These are phyloP conservation scores for Clavispora carvajalis DNA, from an alignment of 805 yeast genomes.

Conservation along the genomic window DNA sequence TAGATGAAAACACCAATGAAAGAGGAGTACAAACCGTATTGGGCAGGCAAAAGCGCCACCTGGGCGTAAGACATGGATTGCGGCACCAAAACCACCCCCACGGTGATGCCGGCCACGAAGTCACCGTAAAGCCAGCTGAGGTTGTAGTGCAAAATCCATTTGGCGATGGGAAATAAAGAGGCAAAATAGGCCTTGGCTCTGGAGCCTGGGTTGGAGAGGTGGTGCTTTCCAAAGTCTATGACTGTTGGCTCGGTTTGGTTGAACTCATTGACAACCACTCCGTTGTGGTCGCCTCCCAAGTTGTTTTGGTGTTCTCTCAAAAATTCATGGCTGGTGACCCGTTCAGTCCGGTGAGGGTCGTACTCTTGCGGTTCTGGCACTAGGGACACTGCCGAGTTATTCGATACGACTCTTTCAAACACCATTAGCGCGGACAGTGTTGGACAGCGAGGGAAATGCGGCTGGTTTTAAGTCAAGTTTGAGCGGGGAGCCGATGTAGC, in stretches of 20 bases:
- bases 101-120: conserved; percentile 87
- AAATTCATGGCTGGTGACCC: conserved; percentile 15
- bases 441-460: not conserved
- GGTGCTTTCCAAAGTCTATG: conserved; percentile 23
- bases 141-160: conserved; percentile 87
- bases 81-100: conserved; percentile 89
- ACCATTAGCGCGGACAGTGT: not conserved
- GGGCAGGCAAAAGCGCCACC: conserved; percentile 73
- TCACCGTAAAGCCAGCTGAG: conserved; percentile 74
- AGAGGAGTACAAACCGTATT: conserved; percentile 87
- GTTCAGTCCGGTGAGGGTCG: conserved; percentile 6
- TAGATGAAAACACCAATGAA: conserved; percentile 87
- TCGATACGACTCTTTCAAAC: not conserved
- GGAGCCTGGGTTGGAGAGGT: conserved; percentile 34
- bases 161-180: conserved; percentile 71
- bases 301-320: conserved; percentile 15
- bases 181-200: conserved; percentile 43
- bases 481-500: not conserved
- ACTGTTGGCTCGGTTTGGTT: conserved; percentile 30
- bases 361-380: conserved; percentile 15
- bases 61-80: conserved; percentile 95
- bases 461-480: not conserved
- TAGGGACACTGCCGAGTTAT: conserved; percentile 5
- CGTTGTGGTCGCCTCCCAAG: conserved; percentile 1
- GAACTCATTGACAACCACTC: conserved; percentile 32